Conservation (phyloP, 306 rosid species). For the Acacia crassicarpa region DNA sequence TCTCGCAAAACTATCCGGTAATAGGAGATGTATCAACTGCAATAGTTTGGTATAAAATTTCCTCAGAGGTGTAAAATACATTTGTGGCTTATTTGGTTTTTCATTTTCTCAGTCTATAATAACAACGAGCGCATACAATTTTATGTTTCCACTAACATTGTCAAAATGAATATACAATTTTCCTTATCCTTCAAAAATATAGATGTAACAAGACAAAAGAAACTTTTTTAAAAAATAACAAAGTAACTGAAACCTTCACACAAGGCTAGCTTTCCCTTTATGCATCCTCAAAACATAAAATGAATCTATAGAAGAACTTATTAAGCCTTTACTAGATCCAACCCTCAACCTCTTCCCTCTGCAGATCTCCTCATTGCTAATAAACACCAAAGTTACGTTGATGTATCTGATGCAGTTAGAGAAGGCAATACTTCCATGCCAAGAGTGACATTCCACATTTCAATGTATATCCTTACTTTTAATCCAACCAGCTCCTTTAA, state of each 20-base stretch:
- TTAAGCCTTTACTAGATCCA: conserved; percentile 37
- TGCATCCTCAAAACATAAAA: conserved; percentile 43
- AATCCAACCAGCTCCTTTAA: conserved; percentile 38
- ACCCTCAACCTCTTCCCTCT: conserved; percentile 24
- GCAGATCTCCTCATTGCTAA: conserved; percentile 36
- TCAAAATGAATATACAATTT: conserved; percentile 50
- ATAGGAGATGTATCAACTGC: too few relatives aligned
- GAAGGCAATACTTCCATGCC: conserved; percentile 29
- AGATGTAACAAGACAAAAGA: conserved; percentile 32
- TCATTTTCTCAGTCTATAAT: too few relatives aligned
- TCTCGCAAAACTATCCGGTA: too few relatives aligned
- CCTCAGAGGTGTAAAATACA: too few relatives aligned
- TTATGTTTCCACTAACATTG: conserved; percentile 26
- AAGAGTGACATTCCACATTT: conserved; percentile 36
- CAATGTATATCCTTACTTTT: conserved; percentile 44
- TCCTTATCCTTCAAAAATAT: conserved; percentile 34
- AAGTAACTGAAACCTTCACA: conserved; percentile 39
- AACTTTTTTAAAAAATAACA: conserved; percentile 33
- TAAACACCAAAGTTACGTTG: neutral
- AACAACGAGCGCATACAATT: neutral
- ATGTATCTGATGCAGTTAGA: neutral
- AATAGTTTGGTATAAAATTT: too few relatives aligned
- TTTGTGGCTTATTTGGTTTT: too few relatives aligned
- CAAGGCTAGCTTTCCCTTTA: conserved; percentile 42
- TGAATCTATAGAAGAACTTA: conserved; percentile 39